A percentile compares a stretch with the other conserved stretches of the same genome.
phyloP scores from a whole-genome alignment of 345 rosid species.

The Eucalyptus leucophloia region DNA sequence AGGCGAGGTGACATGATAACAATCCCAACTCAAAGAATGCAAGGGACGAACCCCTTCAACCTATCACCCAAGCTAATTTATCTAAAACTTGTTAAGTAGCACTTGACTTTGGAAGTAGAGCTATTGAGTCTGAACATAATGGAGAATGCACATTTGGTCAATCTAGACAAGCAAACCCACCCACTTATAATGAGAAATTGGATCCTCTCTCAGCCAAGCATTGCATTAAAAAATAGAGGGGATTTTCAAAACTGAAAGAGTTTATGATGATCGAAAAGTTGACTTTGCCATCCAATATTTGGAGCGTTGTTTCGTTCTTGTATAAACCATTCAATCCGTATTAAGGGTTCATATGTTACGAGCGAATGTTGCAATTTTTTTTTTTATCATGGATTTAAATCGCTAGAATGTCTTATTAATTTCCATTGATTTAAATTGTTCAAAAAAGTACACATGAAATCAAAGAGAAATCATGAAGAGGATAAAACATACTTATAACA shows the following conservation, averaged over 20 bases:
- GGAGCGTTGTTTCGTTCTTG: background rate
- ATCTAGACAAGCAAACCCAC: background rate
- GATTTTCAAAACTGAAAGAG: background rate
- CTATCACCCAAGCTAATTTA: too few species aligned
- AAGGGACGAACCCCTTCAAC: too few species aligned
- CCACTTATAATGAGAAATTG: background rate
- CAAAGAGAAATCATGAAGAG: too few species aligned
- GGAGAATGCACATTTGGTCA: background rate
- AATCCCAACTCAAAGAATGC: too few species aligned
- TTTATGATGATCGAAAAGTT: background rate
- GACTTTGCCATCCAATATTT: background rate
- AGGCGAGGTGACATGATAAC: fast-evolving
- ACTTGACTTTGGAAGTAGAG: background rate
- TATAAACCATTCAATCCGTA: too few species aligned
- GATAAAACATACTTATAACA: too few species aligned
- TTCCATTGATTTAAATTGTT: too few species aligned
- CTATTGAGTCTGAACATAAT: background rate
- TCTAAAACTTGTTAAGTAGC: background rate
- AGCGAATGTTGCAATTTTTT: fast-evolving
- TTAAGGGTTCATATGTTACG: too few species aligned
- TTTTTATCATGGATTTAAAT: too few species aligned
- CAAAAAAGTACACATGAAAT: too few species aligned
- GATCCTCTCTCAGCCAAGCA: background rate
- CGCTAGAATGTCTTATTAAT: too few species aligned
- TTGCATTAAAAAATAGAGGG: background rate